Base-by-base conservation (phyloP, 129 eudicot genomes). In the Lactuca saligna region DNA sequence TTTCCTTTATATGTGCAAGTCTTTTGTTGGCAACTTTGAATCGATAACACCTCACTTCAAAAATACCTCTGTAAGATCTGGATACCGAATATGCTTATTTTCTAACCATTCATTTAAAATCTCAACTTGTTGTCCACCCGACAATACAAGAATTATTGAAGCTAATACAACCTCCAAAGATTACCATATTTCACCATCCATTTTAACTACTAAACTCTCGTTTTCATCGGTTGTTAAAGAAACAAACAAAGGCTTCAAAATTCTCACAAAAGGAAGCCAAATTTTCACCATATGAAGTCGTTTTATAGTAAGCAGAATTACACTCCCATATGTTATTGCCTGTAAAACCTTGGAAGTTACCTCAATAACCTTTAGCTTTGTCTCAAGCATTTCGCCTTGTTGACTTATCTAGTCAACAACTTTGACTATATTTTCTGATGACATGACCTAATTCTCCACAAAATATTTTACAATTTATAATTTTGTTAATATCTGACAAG, bases 1-100 rank as follows among this genome's bases (percentile, higher is more conserved):
- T 49, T 57, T 63, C 69, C 65, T 61, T 77, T 14, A 75, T 5
- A 31, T 58, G n/a, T 32, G 86, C 80, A 55, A 93, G 81, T 83
- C 99, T 89, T 73, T 86, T 74, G 65, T 83, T 81, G 33, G 99
- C 95, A 73, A 87, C 97, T 77, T 93, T 89, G 61, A 97, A 93
- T 72, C 97, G 74, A 53, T 84, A 85, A 81, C 97, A 87, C 99
- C 99, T 89, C 12, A 87, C 98, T 69, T 93, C 98, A 20, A 20
- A 81, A 93, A 89, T 50, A 91, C 98, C 79, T 93, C 93, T 0
- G 97, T 89, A 38, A 93, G 82, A 61, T 89, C 99, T 5, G 97
- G 99, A 79, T 85, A 93, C 61, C 77, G 63, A 54, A 83, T 80
- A 63, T 89, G 78, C 69, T 89, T 70, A 72, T 72, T 73, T 39